Evolutionary conservation across 2,329 filamentous ascomycete species (phyloP).

Genomic region (Coniochaeta prunicola): DNA sequence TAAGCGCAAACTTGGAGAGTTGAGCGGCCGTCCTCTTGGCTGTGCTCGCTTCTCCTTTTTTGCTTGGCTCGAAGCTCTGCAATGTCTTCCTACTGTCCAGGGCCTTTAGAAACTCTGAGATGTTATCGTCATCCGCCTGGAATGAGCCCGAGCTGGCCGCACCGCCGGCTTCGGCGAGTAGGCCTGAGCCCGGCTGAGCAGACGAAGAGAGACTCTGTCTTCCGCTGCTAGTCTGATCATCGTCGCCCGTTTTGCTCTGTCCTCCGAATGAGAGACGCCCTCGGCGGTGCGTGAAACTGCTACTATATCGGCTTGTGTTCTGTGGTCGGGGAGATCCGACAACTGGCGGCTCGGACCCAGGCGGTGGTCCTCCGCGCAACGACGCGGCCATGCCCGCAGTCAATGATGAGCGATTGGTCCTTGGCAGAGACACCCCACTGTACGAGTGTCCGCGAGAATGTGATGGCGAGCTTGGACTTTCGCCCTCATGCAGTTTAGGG

Average conservation of each 20-base stretch:
- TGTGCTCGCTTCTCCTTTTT: constrained; percentile 60
- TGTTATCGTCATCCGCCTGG: constrained; percentile 79
- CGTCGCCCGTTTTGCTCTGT: constrained; percentile 57
- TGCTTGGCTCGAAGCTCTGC: constrained; percentile 65
- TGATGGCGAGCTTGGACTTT: constrained; percentile 45
- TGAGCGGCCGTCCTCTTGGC: constrained; percentile 72
- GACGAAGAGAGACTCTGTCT: constrained; percentile 69
- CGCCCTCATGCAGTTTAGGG: constrained; percentile 48
- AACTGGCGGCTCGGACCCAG: constrained; percentile 56
- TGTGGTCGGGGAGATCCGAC: constrained; percentile 70
- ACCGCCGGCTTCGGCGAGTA: constrained; percentile 64
- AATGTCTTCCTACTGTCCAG: constrained; percentile 85
- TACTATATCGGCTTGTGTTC: constrained; percentile 78
- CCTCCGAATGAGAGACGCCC: constrained; percentile 71
- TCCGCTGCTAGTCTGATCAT: constrained; percentile 75
- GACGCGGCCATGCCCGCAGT: constrained; percentile 71
- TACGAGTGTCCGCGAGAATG: constrained; percentile 39
- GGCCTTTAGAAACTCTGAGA: constrained; percentile 85
- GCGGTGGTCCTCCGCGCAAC: constrained; percentile 56
- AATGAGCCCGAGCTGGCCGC: constrained; percentile 61
- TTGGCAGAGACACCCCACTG: constrained; percentile 46
- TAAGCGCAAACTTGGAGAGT: constrained; percentile 75
- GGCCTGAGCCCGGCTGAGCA: constrained; percentile 68
- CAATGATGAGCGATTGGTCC: constrained; percentile 60
- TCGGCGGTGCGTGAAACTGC: constrained; percentile 84